Base-by-base conservation (phyloP, 805 yeast genomes). In the Kuraishia ogatae region DNA sequence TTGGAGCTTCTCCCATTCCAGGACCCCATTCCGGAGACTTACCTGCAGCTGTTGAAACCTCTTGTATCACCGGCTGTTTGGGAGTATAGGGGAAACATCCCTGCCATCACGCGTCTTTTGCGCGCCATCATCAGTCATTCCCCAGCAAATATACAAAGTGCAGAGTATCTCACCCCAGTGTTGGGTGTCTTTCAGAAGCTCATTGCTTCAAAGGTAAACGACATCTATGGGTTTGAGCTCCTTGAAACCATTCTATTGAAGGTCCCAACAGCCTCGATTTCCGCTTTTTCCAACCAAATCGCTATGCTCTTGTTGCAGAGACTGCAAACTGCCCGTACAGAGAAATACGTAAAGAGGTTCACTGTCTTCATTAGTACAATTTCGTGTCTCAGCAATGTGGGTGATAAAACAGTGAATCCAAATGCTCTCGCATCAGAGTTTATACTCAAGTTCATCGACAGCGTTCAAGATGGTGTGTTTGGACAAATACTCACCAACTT, bases 151-250 rank as follows among this genome's bases (percentile, higher is more conserved):
- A 79, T 80, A 58, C 69, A 71, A 2, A 60, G 64, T 20, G 63
- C 64, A 22, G 71, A 74, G 60, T 63, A 72, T 10, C 71, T 83
- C n/a, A 80, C 87, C 39, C 96, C 97, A 2, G 80, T 94, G 29
- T 74, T 94, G 48, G 99, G 99, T 47, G 96, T 94, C n/a, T 96
- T 89, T 76, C 99, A 96, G 72, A 90, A 92, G 67, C 75, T 94
- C 60, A 82, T 94, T 53, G 83, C 97, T 0, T 89, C 97, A 0
- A 87, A 86, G 60, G 78, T 83, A 17, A 86, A 90, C 62, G 98
- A 94, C 63, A 71, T 71, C 46, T 79, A 82, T 62, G 98, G 97
- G 1, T 87, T 94, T 68, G 98, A 94, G 55, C 72, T 94, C 49
- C 71, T 94, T 50, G 92, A 88, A 65, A 72, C 78, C 2, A 84